Percentiles rank a stretch among this genome's conserved stretches.
phyloP scores from a whole-genome alignment of 2,329 filamentous ascomycete species.

The Pseudogymnoascus verrucosus region DNA sequence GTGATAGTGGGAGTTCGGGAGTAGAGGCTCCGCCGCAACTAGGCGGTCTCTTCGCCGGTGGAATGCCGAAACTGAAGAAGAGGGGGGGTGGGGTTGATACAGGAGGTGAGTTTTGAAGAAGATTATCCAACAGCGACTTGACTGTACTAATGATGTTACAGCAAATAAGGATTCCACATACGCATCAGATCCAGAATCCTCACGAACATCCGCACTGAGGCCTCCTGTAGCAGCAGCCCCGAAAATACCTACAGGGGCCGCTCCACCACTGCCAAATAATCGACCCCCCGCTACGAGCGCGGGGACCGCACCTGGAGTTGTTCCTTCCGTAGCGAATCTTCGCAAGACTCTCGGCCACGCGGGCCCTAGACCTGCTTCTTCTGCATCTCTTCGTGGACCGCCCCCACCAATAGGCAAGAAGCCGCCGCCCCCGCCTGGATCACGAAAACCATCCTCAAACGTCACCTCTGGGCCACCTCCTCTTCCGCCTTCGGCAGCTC shows the following conservation, averaged over 20 bases:
- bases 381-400: constrained; percentile 54
- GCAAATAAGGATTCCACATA: constrained; percentile 66
- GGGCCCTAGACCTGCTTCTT: constrained; percentile 49
- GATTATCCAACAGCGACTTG: background rate
- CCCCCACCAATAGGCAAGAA: constrained; percentile 76
- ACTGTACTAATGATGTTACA: constrained; percentile 25
- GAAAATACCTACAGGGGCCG: constrained; percentile 49
- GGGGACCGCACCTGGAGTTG: constrained; percentile 40
- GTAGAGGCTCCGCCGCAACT: constrained; percentile 67
- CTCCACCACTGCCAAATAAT: constrained; percentile 51
- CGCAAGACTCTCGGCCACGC: constrained; percentile 48
- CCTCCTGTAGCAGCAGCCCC: constrained; percentile 41
- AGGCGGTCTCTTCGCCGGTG: constrained; percentile 81
- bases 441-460: constrained; percentile 47
- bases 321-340: constrained; percentile 50
- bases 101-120: constrained; percentile 41
- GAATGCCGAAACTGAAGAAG: constrained; percentile 93
- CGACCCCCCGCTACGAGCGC: constrained; percentile 40
- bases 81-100: constrained; percentile 72
- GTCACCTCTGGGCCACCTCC: constrained; percentile 38
- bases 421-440: constrained; percentile 52
- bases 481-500: constrained; percentile 29
- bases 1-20: constrained; percentile 33
- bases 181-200: constrained; percentile 70
- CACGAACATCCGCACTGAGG: constrained; percentile 48